A percentile compares a stretch with the other conserved stretches of the same genome.
phyloP scores from a whole-genome alignment of 2,329 filamentous ascomycete species.

The Apiospora sp. region DNA sequence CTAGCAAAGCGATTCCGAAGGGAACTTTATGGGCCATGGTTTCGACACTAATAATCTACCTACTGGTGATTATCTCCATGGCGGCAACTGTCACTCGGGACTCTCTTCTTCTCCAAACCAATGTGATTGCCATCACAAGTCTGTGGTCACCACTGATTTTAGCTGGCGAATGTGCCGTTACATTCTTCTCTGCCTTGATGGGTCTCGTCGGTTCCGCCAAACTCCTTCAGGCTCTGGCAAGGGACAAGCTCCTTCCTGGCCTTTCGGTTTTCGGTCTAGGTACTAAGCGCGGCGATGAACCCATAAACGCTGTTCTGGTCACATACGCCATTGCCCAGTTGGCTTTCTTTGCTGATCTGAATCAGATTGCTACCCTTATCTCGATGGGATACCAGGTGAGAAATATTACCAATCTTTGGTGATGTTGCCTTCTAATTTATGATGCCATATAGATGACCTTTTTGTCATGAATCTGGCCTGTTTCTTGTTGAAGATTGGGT shows the following conservation, averaged over 20 bases:
- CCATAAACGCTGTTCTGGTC: constrained; percentile 76
- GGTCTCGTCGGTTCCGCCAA: constrained; percentile 87
- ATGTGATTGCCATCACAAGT: constrained; percentile 84
- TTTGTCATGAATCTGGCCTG: constrained; percentile 88
- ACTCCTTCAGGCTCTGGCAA: constrained; percentile 81
- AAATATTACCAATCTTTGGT: neutral
- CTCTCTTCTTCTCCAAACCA: constrained; percentile 77
- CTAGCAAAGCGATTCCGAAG: constrained; percentile 83
- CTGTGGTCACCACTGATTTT: constrained; percentile 77
- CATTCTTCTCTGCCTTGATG: constrained; percentile 87
- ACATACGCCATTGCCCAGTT: constrained; percentile 80
- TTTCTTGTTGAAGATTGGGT: constrained; percentile 85
- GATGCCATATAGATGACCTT: constrained; percentile 75
- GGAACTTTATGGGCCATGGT: constrained; percentile 83
- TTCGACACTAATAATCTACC: constrained; percentile 79
- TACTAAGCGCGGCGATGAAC: constrained; percentile 75
- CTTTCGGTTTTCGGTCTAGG: constrained; percentile 78
- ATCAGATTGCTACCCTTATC: constrained; percentile 88
- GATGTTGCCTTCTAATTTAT: constrained; percentile 23
- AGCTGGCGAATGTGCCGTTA: constrained; percentile 82
- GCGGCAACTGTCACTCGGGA: constrained; percentile 77
- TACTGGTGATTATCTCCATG: constrained; percentile 80
- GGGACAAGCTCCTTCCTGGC: constrained; percentile 81
- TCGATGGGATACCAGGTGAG: constrained; percentile 84
- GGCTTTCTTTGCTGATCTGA: constrained; percentile 83